Conservation (phyloP, 495 filamentous ascomycete species). For the Terfezia claveryi region DNA sequence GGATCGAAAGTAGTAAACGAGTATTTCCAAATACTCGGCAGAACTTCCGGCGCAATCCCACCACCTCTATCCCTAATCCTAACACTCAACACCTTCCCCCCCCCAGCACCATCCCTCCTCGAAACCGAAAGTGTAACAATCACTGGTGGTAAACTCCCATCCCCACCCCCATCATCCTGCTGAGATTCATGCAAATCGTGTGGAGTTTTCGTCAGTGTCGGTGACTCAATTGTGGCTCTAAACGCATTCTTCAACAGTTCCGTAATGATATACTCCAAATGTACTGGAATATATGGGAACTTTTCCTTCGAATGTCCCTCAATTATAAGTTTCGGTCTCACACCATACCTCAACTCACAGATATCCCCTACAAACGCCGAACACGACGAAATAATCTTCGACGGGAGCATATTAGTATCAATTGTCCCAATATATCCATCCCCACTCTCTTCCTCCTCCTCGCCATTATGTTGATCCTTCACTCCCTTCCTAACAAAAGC, state of each 20-base stretch:
- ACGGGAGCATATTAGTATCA: constrained; percentile 71
- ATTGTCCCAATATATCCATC: constrained; percentile 86
- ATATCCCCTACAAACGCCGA: constrained; percentile 83
- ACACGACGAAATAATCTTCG: constrained; percentile 55
- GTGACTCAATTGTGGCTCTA: constrained; percentile 71
- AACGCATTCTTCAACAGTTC: constrained; percentile 95
- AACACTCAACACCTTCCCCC: constrained; percentile 78
- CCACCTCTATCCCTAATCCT: constrained; percentile 88
- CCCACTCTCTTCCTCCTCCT: constrained; percentile 27
- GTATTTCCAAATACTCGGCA: constrained; percentile 85
- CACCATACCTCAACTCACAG: constrained; percentile 87
- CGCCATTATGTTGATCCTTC: background rate
- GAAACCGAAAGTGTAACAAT: constrained; percentile 72
- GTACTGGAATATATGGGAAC: constrained; percentile 82
- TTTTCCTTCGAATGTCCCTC: constrained; percentile 59
- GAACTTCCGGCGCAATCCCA: constrained; percentile 60
- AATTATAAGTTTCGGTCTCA: constrained; percentile 58
- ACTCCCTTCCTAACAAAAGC: constrained; percentile 18
- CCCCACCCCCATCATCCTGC: background rate
- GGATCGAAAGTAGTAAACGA: constrained; percentile 81
- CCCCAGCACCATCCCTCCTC: constrained; percentile 38
- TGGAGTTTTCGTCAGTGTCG: constrained; percentile 24
- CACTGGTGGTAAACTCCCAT: constrained; percentile 31
- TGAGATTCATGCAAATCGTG: background rate
- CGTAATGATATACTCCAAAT: constrained; percentile 90